Evolutionary conservation across 352 stramenopile species (phyloP).

Genomic region (Hyaloperonospora brassicae): DNA sequence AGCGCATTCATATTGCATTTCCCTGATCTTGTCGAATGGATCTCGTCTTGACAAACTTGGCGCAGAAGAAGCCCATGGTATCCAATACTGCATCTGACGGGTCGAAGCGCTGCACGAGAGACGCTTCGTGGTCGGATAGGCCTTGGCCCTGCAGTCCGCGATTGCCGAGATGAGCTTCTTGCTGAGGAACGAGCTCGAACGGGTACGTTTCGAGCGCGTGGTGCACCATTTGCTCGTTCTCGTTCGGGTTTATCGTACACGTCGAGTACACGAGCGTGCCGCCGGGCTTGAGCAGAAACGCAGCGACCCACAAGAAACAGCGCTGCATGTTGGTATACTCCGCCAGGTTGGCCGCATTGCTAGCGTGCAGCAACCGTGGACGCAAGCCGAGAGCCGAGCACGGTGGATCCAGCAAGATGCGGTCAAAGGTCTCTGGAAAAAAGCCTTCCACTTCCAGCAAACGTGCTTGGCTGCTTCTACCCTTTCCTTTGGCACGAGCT

Average conservation of each 20-base stretch:
- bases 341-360: conserved; percentile 56
- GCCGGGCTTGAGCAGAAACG: conserved; percentile 85
- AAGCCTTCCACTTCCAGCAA: conserved; percentile 84
- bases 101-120: conserved; percentile 86
- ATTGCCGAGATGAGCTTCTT: conserved; percentile 45
- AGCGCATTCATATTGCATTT: too few species aligned
- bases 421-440: conserved; percentile 90
- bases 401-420: conserved; percentile 89
- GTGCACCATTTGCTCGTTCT: conserved; percentile 90
- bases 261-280: conserved; percentile 92
- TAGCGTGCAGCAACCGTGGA: conserved; percentile 83
- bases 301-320: conserved; percentile 83
- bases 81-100: conserved; percentile 64
- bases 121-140: conserved; percentile 58
- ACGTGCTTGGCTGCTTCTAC: conserved; percentile 34
- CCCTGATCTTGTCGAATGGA: conserved; percentile 27
- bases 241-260: conserved; percentile 89
- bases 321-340: conserved; percentile 83
- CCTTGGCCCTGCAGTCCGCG: conserved; percentile 67
- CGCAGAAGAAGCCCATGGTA: conserved; percentile 93
- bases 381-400: conserved; percentile 89
- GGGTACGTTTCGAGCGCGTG: conserved; percentile 86
- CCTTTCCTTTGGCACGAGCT: conserved; percentile 33
- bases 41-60: conserved; percentile 86
- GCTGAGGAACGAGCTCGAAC: conserved; percentile 66